These are phyloP conservation scores for Mangifera indica DNA, from an alignment of 345 rosid genomes.

Conservation along the genomic window DNA sequence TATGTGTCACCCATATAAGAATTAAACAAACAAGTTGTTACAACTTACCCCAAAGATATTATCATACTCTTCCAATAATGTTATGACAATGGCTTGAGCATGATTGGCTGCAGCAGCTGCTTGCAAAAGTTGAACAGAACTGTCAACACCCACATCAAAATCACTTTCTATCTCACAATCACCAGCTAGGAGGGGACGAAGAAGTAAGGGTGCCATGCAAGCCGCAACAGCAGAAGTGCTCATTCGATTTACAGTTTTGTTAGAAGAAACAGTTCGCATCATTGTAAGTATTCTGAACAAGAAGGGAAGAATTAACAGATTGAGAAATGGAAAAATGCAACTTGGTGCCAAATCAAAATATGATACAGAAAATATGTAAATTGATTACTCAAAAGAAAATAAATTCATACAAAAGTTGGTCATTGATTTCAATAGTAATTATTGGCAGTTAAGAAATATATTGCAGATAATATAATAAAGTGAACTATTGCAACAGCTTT, in stretches of 20 bases:
- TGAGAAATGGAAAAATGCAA: slow-evolving; percentile 5
- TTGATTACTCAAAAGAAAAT: not conserved
- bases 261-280: slow-evolving; percentile 89
- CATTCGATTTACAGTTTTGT: slow-evolving; percentile 79
- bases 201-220: slow-evolving; percentile 99
- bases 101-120: slow-evolving; percentile 99
- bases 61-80: slow-evolving; percentile 81
- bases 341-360: not conserved
- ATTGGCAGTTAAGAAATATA: too few species aligned
- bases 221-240: slow-evolving; percentile 98
- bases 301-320: slow-evolving; percentile 21
- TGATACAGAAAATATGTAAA: slow-evolving; percentile 12
- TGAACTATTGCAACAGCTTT: slow-evolving; percentile 4
- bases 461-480: not conserved
- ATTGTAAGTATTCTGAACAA: slow-evolving; percentile 78
- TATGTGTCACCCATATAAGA: slow-evolving; percentile 5
- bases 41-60: slow-evolving; percentile 81
- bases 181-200: slow-evolving; percentile 94
- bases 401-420: not conserved
- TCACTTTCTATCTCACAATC: slow-evolving; percentile 93
- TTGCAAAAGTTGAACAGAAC: slow-evolving; percentile 88
- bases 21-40: slow-evolving; percentile 10
- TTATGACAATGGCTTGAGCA: slow-evolving; percentile 96
- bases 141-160: slow-evolving; percentile 92
- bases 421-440: not conserved